Conservation (phyloP, 2,329 filamentous ascomycete species). For the Zymoseptoria passerinii region DNA sequence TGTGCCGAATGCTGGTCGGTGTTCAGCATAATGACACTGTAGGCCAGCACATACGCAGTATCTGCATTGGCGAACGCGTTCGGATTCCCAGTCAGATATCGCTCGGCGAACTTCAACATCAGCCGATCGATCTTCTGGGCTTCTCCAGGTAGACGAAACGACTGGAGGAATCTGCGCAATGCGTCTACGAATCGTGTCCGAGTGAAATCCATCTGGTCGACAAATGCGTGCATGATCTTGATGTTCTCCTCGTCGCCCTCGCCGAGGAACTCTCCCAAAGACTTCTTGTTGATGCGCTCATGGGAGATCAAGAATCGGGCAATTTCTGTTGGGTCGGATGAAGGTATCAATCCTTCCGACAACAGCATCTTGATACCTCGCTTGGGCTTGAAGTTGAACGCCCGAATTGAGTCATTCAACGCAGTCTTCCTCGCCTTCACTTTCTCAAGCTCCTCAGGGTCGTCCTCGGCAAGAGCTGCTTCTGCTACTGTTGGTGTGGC, state of each 20-base stretch:
- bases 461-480: constrained; percentile 59
- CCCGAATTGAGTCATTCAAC: constrained; percentile 74
- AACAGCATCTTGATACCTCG: constrained; percentile 78
- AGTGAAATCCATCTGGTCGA: constrained; percentile 87
- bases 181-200: constrained; percentile 90
- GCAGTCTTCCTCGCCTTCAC: constrained; percentile 92
- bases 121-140: constrained; percentile 99
- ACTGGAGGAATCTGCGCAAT: constrained; percentile 81
- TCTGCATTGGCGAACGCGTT: constrained; percentile 98
- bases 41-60: constrained; percentile 90
- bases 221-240: constrained; percentile 96
- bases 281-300: constrained; percentile 79
- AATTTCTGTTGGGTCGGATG: constrained; percentile 70
- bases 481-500: constrained; percentile 42
- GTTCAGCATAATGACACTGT: constrained; percentile 95
- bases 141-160: constrained; percentile 89
- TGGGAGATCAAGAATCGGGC: constrained; percentile 73
- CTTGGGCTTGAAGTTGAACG: constrained; percentile 98
- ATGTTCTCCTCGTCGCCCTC: constrained; percentile 91
- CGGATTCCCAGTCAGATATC: constrained; percentile 89
- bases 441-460: constrained; percentile 87
- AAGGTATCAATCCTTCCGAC: constrained; percentile 77
- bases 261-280: constrained; percentile 88
- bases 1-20: constrained; percentile 91
- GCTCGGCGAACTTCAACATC: constrained; percentile 97